These are phyloP conservation scores for Bullera alba DNA, from an alignment of 768 basidiomycete species.

Conservation along the genomic window DNA sequence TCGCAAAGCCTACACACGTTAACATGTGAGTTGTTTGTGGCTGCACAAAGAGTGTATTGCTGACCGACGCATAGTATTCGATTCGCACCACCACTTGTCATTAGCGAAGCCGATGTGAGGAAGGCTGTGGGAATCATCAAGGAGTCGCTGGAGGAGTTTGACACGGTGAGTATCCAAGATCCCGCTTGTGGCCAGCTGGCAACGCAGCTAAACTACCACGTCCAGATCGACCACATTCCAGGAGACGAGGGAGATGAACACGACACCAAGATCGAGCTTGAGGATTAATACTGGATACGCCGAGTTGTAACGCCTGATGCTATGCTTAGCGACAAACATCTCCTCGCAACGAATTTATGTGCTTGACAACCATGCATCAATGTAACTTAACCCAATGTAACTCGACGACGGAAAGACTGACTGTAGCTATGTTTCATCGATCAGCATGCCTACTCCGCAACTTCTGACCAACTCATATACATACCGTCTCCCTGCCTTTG, in stretches of 20 bases:
- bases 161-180: slow-evolving; percentile 53
- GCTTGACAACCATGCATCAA: no score
- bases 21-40: slow-evolving; percentile 64
- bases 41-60: neutral
- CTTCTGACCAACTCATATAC: no score
- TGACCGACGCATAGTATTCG: slow-evolving; percentile 63
- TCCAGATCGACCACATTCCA: slow-evolving; percentile 41
- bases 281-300: slow-evolving; percentile 1
- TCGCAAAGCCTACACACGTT: slow-evolving; percentile 93
- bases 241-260: slow-evolving; percentile 43
- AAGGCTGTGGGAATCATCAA: slow-evolving; percentile 70
- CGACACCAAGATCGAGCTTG: slow-evolving; percentile 11
- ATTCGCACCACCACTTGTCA: slow-evolving; percentile 92
- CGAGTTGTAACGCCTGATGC: neutral
- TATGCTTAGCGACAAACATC: neutral
- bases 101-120: slow-evolving; percentile 74
- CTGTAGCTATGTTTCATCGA: no score
- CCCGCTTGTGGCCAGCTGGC: neutral
- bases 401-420: no score
- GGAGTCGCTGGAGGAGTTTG: slow-evolving; percentile 70
- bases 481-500: no score
- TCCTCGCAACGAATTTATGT: neutral
- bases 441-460: no score
- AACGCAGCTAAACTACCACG: slow-evolving; percentile 1
- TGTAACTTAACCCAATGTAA: no score